Base-by-base conservation (phyloP, 768 basidiomycete species). In the Mycena galopus region DNA sequence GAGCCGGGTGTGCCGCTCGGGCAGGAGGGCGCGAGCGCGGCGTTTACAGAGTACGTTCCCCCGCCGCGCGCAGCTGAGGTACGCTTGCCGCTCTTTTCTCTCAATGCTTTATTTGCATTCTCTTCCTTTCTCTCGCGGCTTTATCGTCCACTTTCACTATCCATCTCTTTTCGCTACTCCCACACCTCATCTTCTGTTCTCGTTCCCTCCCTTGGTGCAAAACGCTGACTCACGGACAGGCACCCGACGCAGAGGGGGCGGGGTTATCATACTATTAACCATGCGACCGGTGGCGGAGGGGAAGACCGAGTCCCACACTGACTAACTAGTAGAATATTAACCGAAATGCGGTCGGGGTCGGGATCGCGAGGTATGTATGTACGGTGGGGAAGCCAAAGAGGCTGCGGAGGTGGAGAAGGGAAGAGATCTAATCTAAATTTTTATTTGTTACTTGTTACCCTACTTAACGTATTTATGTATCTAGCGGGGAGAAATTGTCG, bases 21-120 rank as follows among this genome's bases (percentile, higher is more conserved):
- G 30, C 29, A 37, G 32, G 56, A 35, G 12, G 56, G 30, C 9
- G 32, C 27, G 21, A 57, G 57, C 57, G 57, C 57, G n/a, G 63
- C 51, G 23, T 65, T 65, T 21, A 65, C 63, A 33, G 63, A 65
- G 63, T 65, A 65, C 33, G 63, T 25, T 1, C 63, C 63, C n/a
- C 63, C 63, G 51, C 62, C 62, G 47, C 50, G 63, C 21, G 63
- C 23, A 27, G 50, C 47, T 51, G 62, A 65, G 23, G 63, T 65
- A 30, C 35, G 63, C n/a, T n/a, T n/a, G n/a, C n/a, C n/a, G n/a
- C n/a, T n/a, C n/a, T n/a, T 44, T 25, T 14, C 6, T 3, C 32
- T 57, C n/a, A n/a, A n/a, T n/a, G n/a, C 32, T 30, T 19, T 33
- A 21, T 30, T 21, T 33, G 7, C 9, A 30, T 9, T n/a, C n/a